Percentiles rank a stretch among this genome's conserved stretches.
Evolutionary conservation across 768 basidiomycete genomes (phyloP).

Genomic region (Leccinum longicurvipes): DNA sequence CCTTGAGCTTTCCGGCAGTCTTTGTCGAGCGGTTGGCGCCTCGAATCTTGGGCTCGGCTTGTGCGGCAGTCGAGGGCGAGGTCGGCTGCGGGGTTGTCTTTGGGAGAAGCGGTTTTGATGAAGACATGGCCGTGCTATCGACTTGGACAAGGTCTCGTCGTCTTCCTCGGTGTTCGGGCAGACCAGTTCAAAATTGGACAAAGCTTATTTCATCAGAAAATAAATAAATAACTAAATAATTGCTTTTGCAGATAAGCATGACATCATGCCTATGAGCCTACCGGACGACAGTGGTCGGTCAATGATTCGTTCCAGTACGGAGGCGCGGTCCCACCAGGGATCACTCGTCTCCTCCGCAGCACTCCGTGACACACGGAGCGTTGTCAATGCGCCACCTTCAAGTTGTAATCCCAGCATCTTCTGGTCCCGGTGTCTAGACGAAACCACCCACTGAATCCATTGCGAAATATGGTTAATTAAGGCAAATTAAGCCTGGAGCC

Average conservation of each 20-base stretch:
- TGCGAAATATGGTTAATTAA: background rate
- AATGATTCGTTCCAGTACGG: background rate
- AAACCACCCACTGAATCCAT: background rate
- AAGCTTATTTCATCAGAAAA: background rate
- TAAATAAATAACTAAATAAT: constrained; percentile 8
- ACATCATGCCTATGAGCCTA: constrained; percentile 10
- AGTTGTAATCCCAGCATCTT: background rate
- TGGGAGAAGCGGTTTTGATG: constrained; percentile 31
- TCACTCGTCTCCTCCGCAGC: background rate
- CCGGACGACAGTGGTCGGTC: too few species aligned
- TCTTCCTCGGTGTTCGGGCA: constrained; percentile 4
- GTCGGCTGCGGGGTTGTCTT: constrained; percentile 24
- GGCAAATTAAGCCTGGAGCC: constrained; percentile 4
- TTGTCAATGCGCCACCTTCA: background rate
- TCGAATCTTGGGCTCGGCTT: constrained; percentile 51
- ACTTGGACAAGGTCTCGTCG: constrained; percentile 16
- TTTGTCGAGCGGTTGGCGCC: constrained; percentile 80
- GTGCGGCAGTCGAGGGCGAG: constrained; percentile 4
- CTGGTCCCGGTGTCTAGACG: background rate
- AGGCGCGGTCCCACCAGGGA: background rate
- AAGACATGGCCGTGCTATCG: constrained; percentile 20
- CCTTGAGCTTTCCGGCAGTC: constrained; percentile 82
- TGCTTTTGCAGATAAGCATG: background rate
- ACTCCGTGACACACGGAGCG: background rate
- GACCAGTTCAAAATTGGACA: constrained; percentile 13